Evolutionary conservation across 176 grass and related monocot genomes (phyloP).

Genomic region (Eleusine indica): DNA sequence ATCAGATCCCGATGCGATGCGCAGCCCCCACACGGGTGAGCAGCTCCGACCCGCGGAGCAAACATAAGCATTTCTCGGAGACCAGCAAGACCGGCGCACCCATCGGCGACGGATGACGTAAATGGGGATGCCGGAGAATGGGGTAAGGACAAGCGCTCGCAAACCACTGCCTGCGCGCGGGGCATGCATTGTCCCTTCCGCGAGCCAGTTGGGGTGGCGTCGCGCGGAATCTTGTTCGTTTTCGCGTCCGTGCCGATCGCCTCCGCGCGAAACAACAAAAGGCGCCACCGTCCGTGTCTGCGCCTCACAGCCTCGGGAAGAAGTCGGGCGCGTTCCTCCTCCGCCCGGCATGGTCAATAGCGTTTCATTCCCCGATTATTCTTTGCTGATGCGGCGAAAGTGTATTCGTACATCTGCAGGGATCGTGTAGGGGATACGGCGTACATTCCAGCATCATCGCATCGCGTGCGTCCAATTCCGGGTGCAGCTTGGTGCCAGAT

Average conservation of each 20-base stretch:
- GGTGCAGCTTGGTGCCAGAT: not conserved
- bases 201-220: slow-evolving; percentile 17
- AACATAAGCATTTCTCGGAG: slow-evolving; percentile 39
- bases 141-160: slow-evolving; percentile 30
- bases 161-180: not conserved
- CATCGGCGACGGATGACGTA: slow-evolving; percentile 25
- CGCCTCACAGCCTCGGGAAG: slow-evolving; percentile 9
- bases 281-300: not conserved
- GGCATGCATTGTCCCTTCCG: slow-evolving; percentile 27
- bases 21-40: not conserved
- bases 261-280: slow-evolving; percentile 35
- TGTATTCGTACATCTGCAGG: not conserved
- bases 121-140: slow-evolving; percentile 9
- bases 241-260: slow-evolving; percentile 24
- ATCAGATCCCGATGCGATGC: slow-evolving; percentile 2
- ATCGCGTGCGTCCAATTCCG: not conserved
- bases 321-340: slow-evolving; percentile 4
- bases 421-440: not conserved
- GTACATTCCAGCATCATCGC: not conserved
- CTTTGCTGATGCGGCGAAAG: not conserved
- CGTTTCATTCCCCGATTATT: not conserved
- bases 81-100: not conserved
- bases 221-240: not conserved
- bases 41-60: not conserved
- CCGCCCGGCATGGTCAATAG: slow-evolving; percentile 3